These are phyloP conservation scores for Chrysoporthe deuterocubensis DNA, from an alignment of 2,329 filamentous ascomycete species.

Conservation along the genomic window DNA sequence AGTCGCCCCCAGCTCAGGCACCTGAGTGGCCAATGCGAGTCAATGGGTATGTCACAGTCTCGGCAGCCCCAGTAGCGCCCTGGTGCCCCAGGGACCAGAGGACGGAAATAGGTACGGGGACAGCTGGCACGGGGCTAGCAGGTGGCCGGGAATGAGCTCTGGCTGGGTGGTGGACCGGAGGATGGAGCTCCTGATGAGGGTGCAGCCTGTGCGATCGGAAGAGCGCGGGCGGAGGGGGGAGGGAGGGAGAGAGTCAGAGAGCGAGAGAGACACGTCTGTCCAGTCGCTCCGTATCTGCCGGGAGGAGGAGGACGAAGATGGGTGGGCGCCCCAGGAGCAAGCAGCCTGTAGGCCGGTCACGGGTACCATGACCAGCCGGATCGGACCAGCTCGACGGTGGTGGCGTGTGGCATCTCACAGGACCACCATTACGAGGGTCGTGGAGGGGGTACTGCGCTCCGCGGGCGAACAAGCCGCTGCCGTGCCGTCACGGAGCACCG, in stretches of 20 bases:
- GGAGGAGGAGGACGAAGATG: neutral
- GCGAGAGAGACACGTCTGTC: neutral
- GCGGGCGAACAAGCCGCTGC: too few species aligned
- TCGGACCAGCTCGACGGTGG: neutral
- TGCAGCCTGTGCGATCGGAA: neutral
- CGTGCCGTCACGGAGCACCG: too few species aligned
- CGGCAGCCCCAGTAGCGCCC: neutral
- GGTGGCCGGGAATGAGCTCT: neutral
- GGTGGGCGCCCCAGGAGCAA: neutral
- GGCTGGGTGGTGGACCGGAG: neutral
- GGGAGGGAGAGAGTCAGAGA: too few species aligned
- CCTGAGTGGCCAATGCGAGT: constrained; percentile 10
- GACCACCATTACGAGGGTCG: too few species aligned
- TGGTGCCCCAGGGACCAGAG: neutral
- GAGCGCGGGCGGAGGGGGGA: neutral
- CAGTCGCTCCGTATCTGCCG: neutral
- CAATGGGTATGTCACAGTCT: constrained; percentile 3
- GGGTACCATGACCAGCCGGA: neutral
- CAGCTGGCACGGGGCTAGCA: neutral
- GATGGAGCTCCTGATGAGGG: neutral
- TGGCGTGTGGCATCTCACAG: too few species aligned
- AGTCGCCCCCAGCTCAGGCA: neutral
- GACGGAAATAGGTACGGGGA: constrained; percentile 2
- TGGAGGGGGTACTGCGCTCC: too few species aligned
- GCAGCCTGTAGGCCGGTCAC: neutral